Percentiles rank a stretch among this genome's conserved stretches.
Conservation (phyloP, 2,329 filamentous ascomycete genomes). For the Botryotinia convoluta region DNA sequence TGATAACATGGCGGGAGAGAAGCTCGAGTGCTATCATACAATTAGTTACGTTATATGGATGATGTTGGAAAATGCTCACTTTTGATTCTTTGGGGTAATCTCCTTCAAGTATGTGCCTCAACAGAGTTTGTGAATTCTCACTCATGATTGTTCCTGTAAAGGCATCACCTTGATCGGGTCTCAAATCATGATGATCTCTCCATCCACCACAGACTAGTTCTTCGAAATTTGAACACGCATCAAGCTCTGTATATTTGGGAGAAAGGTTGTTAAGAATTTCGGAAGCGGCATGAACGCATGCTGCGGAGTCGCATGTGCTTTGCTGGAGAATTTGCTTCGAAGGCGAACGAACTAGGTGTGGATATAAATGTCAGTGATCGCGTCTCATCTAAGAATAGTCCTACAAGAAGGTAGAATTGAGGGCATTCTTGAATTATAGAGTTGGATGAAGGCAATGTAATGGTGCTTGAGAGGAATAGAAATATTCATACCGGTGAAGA, state of each 20-base stretch:
- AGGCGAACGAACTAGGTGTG: constrained; percentile 22
- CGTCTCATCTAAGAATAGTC: neutral
- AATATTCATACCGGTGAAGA: constrained; percentile 21
- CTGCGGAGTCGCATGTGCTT: constrained; percentile 52
- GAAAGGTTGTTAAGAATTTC: constrained; percentile 61
- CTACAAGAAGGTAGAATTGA: neutral
- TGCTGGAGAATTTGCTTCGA: constrained; percentile 23
- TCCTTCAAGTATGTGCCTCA: constrained; percentile 63
- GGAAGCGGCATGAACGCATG: constrained; percentile 62
- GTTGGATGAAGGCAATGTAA: neutral
- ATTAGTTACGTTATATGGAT: constrained; percentile 12
- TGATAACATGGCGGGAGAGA: constrained; percentile 45
- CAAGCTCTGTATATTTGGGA: constrained; percentile 58
- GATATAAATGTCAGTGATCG: neutral
- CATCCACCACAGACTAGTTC: constrained; percentile 67
- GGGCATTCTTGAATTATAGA: neutral
- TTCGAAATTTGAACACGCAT: constrained; percentile 69
- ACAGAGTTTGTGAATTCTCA: constrained; percentile 56
- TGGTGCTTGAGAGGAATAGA: neutral
- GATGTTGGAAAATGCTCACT: constrained; percentile 32
- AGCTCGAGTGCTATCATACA: constrained; percentile 46
- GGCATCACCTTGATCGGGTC: constrained; percentile 59
- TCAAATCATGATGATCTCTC: constrained; percentile 61
- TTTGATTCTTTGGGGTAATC: constrained; percentile 47
- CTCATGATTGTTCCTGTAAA: constrained; percentile 61